These are phyloP conservation scores for Blastobotrys elegans DNA, from an alignment of 1,139 yeast genomes.

Conservation along the genomic window DNA sequence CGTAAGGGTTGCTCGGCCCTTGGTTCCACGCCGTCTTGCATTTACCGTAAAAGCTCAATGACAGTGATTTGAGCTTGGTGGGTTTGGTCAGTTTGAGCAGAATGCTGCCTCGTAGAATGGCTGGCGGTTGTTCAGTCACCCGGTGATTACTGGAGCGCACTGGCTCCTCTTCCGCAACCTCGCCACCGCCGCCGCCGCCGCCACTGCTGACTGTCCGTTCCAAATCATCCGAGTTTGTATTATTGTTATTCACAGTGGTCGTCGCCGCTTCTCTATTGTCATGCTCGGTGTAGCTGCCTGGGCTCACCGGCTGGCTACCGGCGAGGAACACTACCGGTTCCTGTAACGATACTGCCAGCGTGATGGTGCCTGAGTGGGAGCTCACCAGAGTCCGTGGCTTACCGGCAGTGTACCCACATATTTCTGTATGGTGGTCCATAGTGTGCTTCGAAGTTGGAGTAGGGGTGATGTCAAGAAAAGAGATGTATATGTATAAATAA, in stretches of 20 bases:
- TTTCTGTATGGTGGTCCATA: slow-evolving; percentile 12
- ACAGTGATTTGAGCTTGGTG: slow-evolving; percentile 59
- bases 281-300: slow-evolving; percentile 23
- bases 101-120: slow-evolving; percentile 74
- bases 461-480: not conserved
- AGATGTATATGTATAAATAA: too few species aligned
- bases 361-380: slow-evolving; percentile 33
- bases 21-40: slow-evolving; percentile 80
- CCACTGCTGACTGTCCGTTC: not conserved
- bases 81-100: slow-evolving; percentile 67
- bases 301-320: slow-evolving; percentile 19
- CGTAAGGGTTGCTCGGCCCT: slow-evolving; percentile 16
- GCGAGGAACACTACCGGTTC: slow-evolving; percentile 33
- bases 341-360: slow-evolving; percentile 32
- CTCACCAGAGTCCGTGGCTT: slow-evolving; percentile 30
- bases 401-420: slow-evolving; percentile 31
- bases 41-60: slow-evolving; percentile 58
- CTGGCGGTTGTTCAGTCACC: slow-evolving; percentile 54
- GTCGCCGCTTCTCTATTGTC: slow-evolving; percentile 16
- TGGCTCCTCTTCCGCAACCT: not conserved
- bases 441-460: not conserved
- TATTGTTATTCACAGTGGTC: not conserved
- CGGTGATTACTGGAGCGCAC: not conserved
- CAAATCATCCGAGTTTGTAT: not conserved
- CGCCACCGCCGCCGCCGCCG: not conserved